These are phyloP conservation scores for Globisporangium solare DNA, from an alignment of 352 stramenopile genomes.

Conservation along the genomic window DNA sequence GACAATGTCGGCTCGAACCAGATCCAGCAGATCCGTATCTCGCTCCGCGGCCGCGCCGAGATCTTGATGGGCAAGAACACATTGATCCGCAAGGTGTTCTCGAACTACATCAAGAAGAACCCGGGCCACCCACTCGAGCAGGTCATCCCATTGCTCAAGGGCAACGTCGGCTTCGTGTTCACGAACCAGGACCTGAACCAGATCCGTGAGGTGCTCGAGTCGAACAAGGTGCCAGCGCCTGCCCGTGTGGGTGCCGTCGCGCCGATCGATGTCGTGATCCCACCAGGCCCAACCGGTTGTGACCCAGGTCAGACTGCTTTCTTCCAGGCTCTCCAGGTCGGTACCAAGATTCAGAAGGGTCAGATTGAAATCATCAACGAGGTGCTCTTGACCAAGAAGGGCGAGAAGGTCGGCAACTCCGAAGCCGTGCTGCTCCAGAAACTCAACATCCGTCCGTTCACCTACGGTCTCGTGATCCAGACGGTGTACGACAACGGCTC, in stretches of 20 bases:
- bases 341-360: conserved; percentile 99
- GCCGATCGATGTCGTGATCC: conserved; percentile 95
- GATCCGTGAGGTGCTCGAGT: conserved; percentile 86
- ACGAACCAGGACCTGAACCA: conserved; percentile 96
- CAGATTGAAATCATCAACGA: conserved; percentile 99
- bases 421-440: conserved; percentile 98
- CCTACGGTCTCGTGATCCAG: conserved; percentile 97
- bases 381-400: conserved; percentile 93
- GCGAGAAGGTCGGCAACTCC: conserved; percentile 98
- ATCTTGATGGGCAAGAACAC: conserved; percentile 99
- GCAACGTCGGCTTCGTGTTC: conserved; percentile 99
- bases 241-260: conserved; percentile 95
- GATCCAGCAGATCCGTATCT: conserved; percentile 97
- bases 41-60: conserved; percentile 92
- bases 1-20: conserved; percentile 99
- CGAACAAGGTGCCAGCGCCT: conserved; percentile 93
- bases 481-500: conserved; percentile 98
- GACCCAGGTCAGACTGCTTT: conserved; percentile 99
- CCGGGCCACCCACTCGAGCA: conserved; percentile 92
- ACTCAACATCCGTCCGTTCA: conserved; percentile 99
- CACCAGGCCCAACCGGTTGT: conserved; percentile 96
- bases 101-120: conserved; percentile 97
- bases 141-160: conserved; percentile 86
- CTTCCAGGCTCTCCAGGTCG: conserved; percentile 99
- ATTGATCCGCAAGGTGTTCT: conserved; percentile 98